These are phyloP conservation scores for Diaporthe citriasiana DNA, from an alignment of 2,329 filamentous ascomycete species.

Conservation along the genomic window DNA sequence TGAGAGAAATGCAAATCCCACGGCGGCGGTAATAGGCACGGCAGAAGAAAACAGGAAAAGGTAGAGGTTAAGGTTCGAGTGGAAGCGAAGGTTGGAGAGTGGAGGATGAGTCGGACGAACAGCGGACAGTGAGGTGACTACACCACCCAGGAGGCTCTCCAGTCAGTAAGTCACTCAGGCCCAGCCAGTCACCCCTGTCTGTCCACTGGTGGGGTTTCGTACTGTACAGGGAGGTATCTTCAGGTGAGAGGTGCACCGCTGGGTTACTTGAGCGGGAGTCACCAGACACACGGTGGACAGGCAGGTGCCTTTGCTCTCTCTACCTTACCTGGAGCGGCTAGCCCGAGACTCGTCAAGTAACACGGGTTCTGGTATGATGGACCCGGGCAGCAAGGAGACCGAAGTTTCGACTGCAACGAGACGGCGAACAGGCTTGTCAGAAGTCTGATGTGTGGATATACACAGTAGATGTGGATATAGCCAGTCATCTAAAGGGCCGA, in stretches of 20 bases:
- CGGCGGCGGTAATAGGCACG: constrained; percentile 23
- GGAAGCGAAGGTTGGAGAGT: constrained; percentile 26
- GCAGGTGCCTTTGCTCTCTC: neutral
- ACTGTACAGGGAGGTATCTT: constrained; percentile 20
- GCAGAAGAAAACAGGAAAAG: constrained; percentile 21
- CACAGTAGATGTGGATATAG: constrained; percentile 19
- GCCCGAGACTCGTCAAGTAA: constrained; percentile 21
- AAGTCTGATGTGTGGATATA: constrained; percentile 5
- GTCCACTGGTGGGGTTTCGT: constrained; percentile 18
- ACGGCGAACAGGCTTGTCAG: constrained; percentile 1
- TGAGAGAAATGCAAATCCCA: constrained; percentile 29
- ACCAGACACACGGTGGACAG: neutral
- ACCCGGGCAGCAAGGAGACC: constrained; percentile 22
- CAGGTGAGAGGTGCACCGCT: neutral
- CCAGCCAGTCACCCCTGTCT: neutral
- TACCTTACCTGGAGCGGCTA: constrained; percentile 23
- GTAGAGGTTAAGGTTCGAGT: constrained; percentile 21
- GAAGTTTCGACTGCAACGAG: constrained; percentile 4
- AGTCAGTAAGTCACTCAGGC: neutral
- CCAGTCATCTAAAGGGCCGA: neutral
- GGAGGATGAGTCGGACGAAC: constrained; percentile 38
- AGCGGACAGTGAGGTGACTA: constrained; percentile 37
- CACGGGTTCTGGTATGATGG: neutral
- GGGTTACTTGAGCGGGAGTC: constrained; percentile 23
- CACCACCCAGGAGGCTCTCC: constrained; percentile 11